Evolutionary conservation across 139 green algal genomes (phyloP), one percentile per base, ranked within the genome.

Genomic region (Coccomyxa sp.): DNA sequence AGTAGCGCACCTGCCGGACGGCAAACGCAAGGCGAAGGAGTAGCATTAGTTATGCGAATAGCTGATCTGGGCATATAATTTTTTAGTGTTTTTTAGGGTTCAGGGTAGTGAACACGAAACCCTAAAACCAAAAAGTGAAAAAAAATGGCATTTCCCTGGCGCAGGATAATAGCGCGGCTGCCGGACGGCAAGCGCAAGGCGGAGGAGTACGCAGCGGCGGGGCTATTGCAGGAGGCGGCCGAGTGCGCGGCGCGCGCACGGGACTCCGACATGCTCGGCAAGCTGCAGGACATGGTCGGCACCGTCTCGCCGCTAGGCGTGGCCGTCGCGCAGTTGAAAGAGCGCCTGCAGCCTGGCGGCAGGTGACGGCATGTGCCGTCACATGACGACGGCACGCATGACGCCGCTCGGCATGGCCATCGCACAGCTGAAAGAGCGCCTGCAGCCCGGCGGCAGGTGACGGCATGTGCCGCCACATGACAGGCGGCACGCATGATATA

Each of bases 181-280:
- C 88, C 90, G 7, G 90, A 94, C 82, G 89, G 81, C 27, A 81
- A 81, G 9, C 66, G 80, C 18, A 95, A 95, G 82, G 92, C 92
- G 27, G 92, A 92, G 84, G 86, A 88, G 78, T 92, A 88, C 28
- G 85, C 84, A 16, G 85, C 85, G 0, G 84, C 92, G 10, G 82
- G 85, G 27, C 85, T 87, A 77, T 67, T 87, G 0, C 82, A 86
- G 17, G 92, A 95, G 80, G 92, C 92, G 27, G 92, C 92, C 10
- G 90, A 94, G 57, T 87, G 90, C 31, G 85, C 85, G 30, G 85
- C 85, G n/a, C 67, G 76, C 58, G 67, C 57, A 58, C 45, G 78
- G 30, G 83, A 86, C 68, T 77, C 67, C 67, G 83, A 80, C 58
- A 83, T 86, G 83, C 68, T 86, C 45, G 78, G 77, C 0, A 67